phyloP scores from a whole-genome alignment of 169 alveolate genomes.

The Plasmodium yoelii region DNA sequence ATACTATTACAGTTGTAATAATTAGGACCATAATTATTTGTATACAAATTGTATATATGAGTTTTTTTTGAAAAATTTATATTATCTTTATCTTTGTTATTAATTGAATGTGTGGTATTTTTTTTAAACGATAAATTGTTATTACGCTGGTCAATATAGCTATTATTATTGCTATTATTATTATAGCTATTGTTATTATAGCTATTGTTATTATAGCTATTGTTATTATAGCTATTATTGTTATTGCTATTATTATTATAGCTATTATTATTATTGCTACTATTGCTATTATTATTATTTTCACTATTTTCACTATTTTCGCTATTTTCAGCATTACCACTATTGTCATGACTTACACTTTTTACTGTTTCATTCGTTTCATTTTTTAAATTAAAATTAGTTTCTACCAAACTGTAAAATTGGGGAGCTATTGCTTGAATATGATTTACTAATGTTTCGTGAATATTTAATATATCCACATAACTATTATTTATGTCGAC shows the following conservation, averaged over 20 bases:
- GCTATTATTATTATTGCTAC: too few species aligned
- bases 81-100: too few species aligned
- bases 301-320: too few species aligned
- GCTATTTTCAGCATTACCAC: background rate
- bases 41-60: too few species aligned
- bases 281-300: background rate
- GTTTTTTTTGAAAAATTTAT: too few species aligned
- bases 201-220: background rate
- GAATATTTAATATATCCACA: constrained; percentile 47
- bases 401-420: constrained; percentile 35
- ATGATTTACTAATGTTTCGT: constrained; percentile 62
- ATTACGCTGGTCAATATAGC: too few species aligned
- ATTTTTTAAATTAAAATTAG: background rate
- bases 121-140: too few species aligned
- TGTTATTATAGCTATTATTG: background rate
- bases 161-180: background rate
- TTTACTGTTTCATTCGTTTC: constrained; percentile 1
- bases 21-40: too few species aligned
- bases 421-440: constrained; percentile 34
- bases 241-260: background rate
- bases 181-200: too few species aligned
- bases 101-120: too few species aligned
- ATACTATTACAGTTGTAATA: too few species aligned
- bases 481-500: constrained; percentile 46
- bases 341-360: too few species aligned